These are phyloP conservation scores for Boletus reticulatus DNA, from an alignment of 768 basidiomycete species.

Conservation along the genomic window DNA sequence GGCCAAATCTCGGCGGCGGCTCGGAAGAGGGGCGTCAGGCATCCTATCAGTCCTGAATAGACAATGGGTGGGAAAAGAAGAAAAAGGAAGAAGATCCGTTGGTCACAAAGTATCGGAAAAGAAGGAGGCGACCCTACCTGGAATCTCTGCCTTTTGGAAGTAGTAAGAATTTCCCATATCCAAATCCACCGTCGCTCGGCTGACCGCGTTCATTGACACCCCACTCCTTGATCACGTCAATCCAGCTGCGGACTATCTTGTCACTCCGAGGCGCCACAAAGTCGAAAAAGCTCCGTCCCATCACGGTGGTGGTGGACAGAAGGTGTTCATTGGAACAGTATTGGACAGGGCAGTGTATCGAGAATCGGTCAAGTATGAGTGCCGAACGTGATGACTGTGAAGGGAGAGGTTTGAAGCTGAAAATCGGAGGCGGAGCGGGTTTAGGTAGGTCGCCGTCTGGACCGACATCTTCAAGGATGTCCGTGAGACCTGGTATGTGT, in stretches of 20 bases:
- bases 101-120: neutral
- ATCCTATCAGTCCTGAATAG: conserved; percentile 23
- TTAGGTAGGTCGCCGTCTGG: conserved; percentile 3
- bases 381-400: conserved; percentile 72
- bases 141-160: conserved; percentile 61
- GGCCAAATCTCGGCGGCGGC: conserved; percentile 31
- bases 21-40: conserved; percentile 25
- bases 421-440: conserved; percentile 19
- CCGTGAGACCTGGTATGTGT: conserved; percentile 19
- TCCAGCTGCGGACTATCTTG: conserved; percentile 65
- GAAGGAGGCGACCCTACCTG: conserved; percentile 29
- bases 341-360: conserved; percentile 57
- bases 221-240: conserved; percentile 77
- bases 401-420: conserved; percentile 62
- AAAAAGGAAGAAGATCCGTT: neutral
- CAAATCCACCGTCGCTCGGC: conserved; percentile 83
- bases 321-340: conserved; percentile 77
- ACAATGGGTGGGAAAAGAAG: neutral
- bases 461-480: conserved; percentile 9
- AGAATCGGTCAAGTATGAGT: conserved; percentile 81
- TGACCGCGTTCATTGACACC: conserved; percentile 83
- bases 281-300: conserved; percentile 72
- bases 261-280: conserved; percentile 69
- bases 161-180: conserved; percentile 69
- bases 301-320: conserved; percentile 53